Evolutionary conservation across 352 stramenopile genomes (phyloP), one percentile per base, ranked within the genome.

Genomic region (Globisporangium ultimum): DNA sequence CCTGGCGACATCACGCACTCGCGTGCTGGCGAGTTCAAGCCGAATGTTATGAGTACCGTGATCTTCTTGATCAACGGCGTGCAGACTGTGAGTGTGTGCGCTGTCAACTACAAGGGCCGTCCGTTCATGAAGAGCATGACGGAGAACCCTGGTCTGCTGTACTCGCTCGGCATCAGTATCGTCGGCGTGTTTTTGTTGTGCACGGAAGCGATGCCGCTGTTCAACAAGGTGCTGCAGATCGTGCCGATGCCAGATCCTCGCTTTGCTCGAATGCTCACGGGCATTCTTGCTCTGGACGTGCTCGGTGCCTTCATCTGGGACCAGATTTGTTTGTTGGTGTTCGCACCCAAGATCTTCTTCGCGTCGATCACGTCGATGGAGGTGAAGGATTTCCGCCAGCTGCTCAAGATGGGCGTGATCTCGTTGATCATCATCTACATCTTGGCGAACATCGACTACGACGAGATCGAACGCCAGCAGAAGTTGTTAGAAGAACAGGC

Each of bases 61-160:
- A 98, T 98, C 49, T 99, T 99, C 79, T 71, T 99, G 15, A 76
- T 99, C 41, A 98, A 91, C 61, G 83, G 91, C 38, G 74, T 98
- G 53, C 87, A 96, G 67, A 94, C 84, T 0, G 84, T 98, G n/a
- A 99, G 97, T 68, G 98, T 98, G n/a, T 99, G 99, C 65, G 81
- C 92, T 1, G 94, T 98, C 17, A 99, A 99, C 79, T 99, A 99
- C 86, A 92, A 96, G 72, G 98, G 98, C 17, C 84, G 94, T 55
- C 98, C 97, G 45, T 99, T 99, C 83, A 98, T 99, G 91, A 96
- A 99, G 79, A 93, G 88, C 59, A 93, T 99, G 70, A 89, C 73
- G 32, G 92, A 99, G 52, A 99, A 99, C 70, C 91, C 91, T 12
- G 71, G 93, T n/a, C 65, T 99, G n/a, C 79, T 99, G 22, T 95